These are phyloP conservation scores for Xylaria arbuscula DNA, from an alignment of 2,329 filamentous ascomycete species.

Conservation along the genomic window DNA sequence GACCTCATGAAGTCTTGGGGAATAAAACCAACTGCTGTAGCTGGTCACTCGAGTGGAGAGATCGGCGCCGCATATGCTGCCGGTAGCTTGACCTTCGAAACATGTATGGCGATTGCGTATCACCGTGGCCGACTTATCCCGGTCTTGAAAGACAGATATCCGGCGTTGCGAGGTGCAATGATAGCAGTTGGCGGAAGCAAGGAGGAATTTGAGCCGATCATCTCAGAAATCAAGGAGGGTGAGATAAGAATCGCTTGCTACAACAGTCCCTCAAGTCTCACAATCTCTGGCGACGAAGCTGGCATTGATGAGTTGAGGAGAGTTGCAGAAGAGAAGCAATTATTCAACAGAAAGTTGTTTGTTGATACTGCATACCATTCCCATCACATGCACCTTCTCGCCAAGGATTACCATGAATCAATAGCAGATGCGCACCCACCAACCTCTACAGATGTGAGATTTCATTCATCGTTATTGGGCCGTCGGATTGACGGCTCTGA, in stretches of 20 bases:
- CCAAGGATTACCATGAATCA: constrained; percentile 58
- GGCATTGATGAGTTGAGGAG: constrained; percentile 58
- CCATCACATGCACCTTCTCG: constrained; percentile 63
- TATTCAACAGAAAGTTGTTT: constrained; percentile 61
- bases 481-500: constrained; percentile 53
- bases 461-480: constrained; percentile 61
- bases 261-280: constrained; percentile 64
- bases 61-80: constrained; percentile 61
- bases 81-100: constrained; percentile 57
- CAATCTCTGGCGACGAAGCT: constrained; percentile 61
- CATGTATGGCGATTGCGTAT: constrained; percentile 62
- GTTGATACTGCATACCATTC: constrained; percentile 67
- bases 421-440: constrained; percentile 50
- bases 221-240: constrained; percentile 51
- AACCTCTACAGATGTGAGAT: constrained; percentile 52
- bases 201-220: constrained; percentile 55
- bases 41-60: constrained; percentile 56
- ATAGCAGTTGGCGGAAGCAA: constrained; percentile 64
- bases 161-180: constrained; percentile 62
- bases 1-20: constrained; percentile 53
- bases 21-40: constrained; percentile 52
- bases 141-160: constrained; percentile 55
- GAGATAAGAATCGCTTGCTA: constrained; percentile 58
- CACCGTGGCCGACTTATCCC: constrained; percentile 59
- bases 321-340: constrained; percentile 54